Evolutionary conservation across 1,284 basidiomycete genomes (phyloP), one percentile per base, ranked within the genome.

Genomic region (Cystobasidium slooffiae): DNA sequence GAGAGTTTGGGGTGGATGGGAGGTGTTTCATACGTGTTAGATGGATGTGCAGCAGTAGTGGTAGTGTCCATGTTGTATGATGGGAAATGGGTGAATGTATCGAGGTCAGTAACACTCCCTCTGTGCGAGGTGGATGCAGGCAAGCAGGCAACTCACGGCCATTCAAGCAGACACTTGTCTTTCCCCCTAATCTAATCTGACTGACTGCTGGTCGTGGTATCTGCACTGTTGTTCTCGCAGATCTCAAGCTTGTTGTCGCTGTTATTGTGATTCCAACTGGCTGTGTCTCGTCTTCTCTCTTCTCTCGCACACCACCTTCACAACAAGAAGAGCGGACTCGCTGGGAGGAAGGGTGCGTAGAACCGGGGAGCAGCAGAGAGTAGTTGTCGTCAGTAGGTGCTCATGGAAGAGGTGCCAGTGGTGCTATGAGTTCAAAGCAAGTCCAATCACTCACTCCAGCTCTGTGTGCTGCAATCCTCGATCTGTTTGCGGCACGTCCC

Each of bases 231-330:
- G 47, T 31, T 72, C 20, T 37, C 1, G 68, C 39, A 37, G 47
- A 10, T 20, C 9, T 53, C 49, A 22, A 18, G 58, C 24, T 24
- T 70, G 55, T 52, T 62, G 59, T 64, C 55, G 61, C 39, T 53
- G 69, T 24, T 37, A 47, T 63, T 51, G 58, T 44, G 61, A 64
- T 56, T 43, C 49, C 39, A 51, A 55, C 51, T 73, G 52, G 70
- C 37, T 59, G 66, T 18, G 53, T 12, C 9, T 56, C 24, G 49
- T 16, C 20, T 43, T 22, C 31, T 20, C 9, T 39, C 12, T 16
- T 8, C n/a, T 1, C 22, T 24, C 46, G 39, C 20, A 51, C 53
- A 55, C 18, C n/a, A 55, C 10, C 53, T 3, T 20, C 14, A 55
- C 53, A 55, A 12, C 41, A 24, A 46, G 24, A 12, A 16, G 6